Evolutionary conservation across 306 rosid genomes (phyloP).

Genomic region (Canavalia gladiata): DNA sequence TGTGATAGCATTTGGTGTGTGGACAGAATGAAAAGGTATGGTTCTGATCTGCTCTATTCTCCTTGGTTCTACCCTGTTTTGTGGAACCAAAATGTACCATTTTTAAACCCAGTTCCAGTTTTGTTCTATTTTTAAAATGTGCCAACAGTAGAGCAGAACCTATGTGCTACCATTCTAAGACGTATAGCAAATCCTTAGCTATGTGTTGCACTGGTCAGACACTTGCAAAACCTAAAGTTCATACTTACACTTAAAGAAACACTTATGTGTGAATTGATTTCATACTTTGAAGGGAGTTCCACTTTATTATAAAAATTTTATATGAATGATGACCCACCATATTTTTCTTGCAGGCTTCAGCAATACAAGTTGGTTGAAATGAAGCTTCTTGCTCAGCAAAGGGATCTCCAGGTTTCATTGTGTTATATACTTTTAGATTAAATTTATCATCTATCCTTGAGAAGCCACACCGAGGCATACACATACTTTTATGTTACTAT

Average conservation of each 20-base stretch:
- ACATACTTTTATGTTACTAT: not conserved
- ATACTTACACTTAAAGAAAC: not conserved
- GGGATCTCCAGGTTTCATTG: slow-evolving; percentile 84
- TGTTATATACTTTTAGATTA: slow-evolving; percentile 4
- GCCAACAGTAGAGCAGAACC: not conserved
- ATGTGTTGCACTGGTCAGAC: not conserved
- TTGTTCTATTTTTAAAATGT: not conserved
- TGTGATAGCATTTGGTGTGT: not conserved
- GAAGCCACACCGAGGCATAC: not conserved
- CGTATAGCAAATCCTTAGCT: too few species aligned
- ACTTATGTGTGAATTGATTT: not conserved
- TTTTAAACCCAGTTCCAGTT: not conserved
- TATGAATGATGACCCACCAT: slow-evolving; percentile 24
- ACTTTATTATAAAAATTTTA: not conserved
- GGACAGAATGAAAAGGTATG: not conserved
- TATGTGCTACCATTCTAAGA: not conserved
- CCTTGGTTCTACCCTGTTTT: not conserved
- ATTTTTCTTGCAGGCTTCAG: slow-evolving; percentile 78
- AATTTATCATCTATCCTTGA: not conserved
- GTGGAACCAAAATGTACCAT: not conserved
- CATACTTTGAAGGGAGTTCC: not conserved
- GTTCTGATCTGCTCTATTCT: not conserved
- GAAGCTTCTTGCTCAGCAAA: slow-evolving; percentile 99
- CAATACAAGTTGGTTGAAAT: slow-evolving; percentile 95
- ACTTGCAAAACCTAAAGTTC: slow-evolving; percentile 6